Conservation (phyloP, 1,139 yeast genomes). For the Candida tunisiensis region DNA sequence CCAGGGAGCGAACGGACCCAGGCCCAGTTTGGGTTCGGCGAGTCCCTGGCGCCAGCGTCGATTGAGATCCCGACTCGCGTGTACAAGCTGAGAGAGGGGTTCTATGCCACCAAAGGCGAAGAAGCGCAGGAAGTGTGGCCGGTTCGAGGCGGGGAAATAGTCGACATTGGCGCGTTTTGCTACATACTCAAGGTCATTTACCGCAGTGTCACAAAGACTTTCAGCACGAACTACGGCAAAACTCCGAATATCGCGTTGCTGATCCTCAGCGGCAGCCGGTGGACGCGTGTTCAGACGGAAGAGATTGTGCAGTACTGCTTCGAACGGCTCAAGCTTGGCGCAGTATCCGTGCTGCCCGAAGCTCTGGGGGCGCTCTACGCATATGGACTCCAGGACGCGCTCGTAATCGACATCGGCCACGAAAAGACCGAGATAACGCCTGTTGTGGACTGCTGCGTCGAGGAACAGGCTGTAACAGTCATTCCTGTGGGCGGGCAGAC, state of each 20-base stretch:
- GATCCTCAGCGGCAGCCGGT: constrained; percentile 43
- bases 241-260: constrained; percentile 30
- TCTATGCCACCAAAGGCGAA: constrained; percentile 23
- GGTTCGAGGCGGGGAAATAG: constrained; percentile 43
- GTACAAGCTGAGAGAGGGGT: constrained; percentile 28
- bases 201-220: constrained; percentile 17
- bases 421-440: constrained; percentile 66
- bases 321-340: constrained; percentile 58
- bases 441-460: constrained; percentile 49
- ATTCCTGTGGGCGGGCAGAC: constrained; percentile 43
- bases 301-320: constrained; percentile 56
- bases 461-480: constrained; percentile 36
- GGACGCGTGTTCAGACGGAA: constrained; percentile 60
- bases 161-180: constrained; percentile 52
- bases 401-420: constrained; percentile 70
- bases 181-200: constrained; percentile 28
- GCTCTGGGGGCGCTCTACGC: constrained; percentile 66
- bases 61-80: constrained; percentile 63
- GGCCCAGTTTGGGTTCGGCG: constrained; percentile 70
- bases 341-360: constrained; percentile 51
- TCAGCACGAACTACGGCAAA: too few relatives aligned
- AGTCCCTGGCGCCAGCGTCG: constrained; percentile 62
- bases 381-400: constrained; percentile 38
- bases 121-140: constrained; percentile 40
- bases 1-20: constrained; percentile 69